Evolutionary conservation across 768 basidiomycete species (phyloP), one percentile per base, ranked within the genome.

Genomic region (Suillus subluteus): DNA sequence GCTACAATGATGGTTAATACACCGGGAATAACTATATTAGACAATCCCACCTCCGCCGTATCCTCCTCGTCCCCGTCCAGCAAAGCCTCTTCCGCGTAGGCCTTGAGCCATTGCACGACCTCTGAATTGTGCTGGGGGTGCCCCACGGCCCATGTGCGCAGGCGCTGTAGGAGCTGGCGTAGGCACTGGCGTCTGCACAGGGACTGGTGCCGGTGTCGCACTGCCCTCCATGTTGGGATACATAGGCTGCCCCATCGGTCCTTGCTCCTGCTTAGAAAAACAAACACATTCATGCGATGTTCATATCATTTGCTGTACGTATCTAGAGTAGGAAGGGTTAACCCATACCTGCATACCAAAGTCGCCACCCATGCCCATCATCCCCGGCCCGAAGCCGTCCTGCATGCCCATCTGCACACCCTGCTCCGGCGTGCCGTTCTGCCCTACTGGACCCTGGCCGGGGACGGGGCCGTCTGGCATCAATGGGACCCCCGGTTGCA

Each of bases 301-400:
- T 71, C 73, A 79, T 72, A 76, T 72, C 77, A 78, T 75, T 77
- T 75, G 78, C 73, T 78, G 78, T 75, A 73, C 76, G 78, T 72
- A 73, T 67, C 69, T 72, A 73, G 70, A 67, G 56, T 73, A 77
- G 72, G 73, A 68, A 52, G 68, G 65, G 71, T 70, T 72, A 58
- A 71, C 55, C 77, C 87, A 67, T 71, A 91, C 92, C 89, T 91
- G 91, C 83, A 91, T 89, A 67, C 81, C 86, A 73, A 85, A 93
- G 64, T 92, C 91, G 6, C 83, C 83, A 58, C 83, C 83, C 84
- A 90, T 88, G 4, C 84, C 84, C 86, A 92, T 90, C 86, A 88
- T 88, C 50, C 84, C 82, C 61, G 82, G 82, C 52, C 77, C 75
- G 65, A 77, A 82, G 44, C 80, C 78, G 66, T 81, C 81, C 72